phyloP scores from a whole-genome alignment of 2,329 filamentous ascomycete genomes.

The Alternaria sp. region DNA sequence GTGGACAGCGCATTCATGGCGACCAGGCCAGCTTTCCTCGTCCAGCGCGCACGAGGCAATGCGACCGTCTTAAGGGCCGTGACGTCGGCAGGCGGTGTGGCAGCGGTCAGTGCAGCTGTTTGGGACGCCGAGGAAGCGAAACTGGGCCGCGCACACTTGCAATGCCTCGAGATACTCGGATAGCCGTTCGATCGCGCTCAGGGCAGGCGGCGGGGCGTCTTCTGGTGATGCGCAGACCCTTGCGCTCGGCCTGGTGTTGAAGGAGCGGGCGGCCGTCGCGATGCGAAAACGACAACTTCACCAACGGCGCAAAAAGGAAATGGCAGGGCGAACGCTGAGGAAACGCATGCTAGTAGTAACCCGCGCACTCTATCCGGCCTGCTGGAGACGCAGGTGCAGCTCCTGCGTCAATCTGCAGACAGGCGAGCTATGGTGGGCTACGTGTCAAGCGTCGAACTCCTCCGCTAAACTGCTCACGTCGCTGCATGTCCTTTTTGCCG shows the following conservation, averaged over 20 bases:
- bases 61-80: conserved; percentile 43
- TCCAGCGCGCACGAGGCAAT: conserved; percentile 34
- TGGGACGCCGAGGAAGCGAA: conserved; percentile 35
- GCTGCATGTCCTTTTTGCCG: conserved; percentile 38
- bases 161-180: conserved; percentile 18
- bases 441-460: conserved; percentile 43
- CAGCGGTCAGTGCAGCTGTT: conserved; percentile 47
- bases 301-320: conserved; percentile 18
- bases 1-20: conserved; percentile 50
- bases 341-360: conserved; percentile 42
- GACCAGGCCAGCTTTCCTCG: conserved; percentile 40
- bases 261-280: conserved; percentile 25
- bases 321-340: conserved; percentile 36
- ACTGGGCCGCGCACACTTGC: conserved; percentile 25
- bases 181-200: conserved; percentile 18
- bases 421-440: conserved; percentile 45
- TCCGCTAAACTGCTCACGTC: conserved; percentile 44
- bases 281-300: conserved; percentile 7
- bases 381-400: conserved; percentile 46
- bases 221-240: conserved; percentile 18
- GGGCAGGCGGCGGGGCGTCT: conserved; percentile 11
- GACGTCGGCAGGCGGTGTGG: conserved; percentile 49
- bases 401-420: conserved; percentile 50
- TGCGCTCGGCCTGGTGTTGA: conserved; percentile 21
- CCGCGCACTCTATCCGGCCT: conserved; percentile 38